phyloP scores from a whole-genome alignment of 768 basidiomycete species.

The Pleurotus eryngii region DNA sequence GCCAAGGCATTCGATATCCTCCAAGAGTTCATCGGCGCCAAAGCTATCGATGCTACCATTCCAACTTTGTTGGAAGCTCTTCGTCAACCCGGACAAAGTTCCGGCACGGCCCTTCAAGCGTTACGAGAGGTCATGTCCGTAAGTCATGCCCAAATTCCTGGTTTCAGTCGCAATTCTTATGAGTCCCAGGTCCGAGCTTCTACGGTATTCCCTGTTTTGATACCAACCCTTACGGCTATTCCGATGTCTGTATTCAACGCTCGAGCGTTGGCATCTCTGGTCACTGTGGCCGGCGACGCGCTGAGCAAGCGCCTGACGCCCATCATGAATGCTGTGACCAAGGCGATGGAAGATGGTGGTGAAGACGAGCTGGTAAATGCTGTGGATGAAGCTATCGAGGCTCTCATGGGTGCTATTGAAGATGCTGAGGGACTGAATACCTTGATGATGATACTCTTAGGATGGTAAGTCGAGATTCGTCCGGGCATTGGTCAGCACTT shows the following conservation, averaged over 20 bases:
- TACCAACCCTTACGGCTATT: slow-evolving; percentile 85
- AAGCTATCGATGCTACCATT: slow-evolving; percentile 94
- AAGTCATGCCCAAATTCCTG: slow-evolving; percentile 24
- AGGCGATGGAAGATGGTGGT: slow-evolving; percentile 62
- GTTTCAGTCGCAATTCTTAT: slow-evolving; percentile 5
- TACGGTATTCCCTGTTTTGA: slow-evolving; percentile 95
- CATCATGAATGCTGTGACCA: slow-evolving; percentile 78
- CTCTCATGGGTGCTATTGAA: slow-evolving; percentile 72
- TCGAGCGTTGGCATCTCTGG: slow-evolving; percentile 83
- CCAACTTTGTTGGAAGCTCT: slow-evolving; percentile 93
- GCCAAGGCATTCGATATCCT: slow-evolving; percentile 86
- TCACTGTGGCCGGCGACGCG: slow-evolving; percentile 90
- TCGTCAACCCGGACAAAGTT: slow-evolving; percentile 86
- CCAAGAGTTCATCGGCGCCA: slow-evolving; percentile 88
- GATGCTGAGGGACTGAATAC: slow-evolving; percentile 90
- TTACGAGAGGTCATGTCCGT: slow-evolving; percentile 93
- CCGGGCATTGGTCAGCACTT: not conserved
- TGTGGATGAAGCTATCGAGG: slow-evolving; percentile 70
- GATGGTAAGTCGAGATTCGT: slow-evolving; percentile 57
- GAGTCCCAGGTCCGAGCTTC: slow-evolving; percentile 75
- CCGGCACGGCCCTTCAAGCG: slow-evolving; percentile 94
- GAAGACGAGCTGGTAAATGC: slow-evolving; percentile 71
- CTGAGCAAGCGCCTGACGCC: slow-evolving; percentile 78
- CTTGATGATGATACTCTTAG: slow-evolving; percentile 83
- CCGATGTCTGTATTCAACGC: slow-evolving; percentile 97